phyloP scores from a whole-genome alignment of 2,329 filamentous ascomycete species.

The Xylaria sp. region DNA sequence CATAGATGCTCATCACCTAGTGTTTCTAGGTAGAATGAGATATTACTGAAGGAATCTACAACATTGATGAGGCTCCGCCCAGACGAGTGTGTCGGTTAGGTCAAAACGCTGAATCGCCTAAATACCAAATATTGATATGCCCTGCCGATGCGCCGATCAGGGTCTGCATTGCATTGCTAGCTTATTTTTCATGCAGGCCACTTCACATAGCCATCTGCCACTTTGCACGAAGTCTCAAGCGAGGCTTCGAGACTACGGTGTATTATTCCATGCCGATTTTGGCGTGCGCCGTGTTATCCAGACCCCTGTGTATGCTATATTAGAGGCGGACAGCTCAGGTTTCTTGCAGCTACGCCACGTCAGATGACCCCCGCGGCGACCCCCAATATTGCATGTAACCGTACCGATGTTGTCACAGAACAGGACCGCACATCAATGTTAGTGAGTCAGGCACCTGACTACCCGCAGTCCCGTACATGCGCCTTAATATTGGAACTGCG shows the following conservation, averaged over 20 bases:
- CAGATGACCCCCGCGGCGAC: neutral
- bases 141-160: neutral
- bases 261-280: neutral
- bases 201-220: too few species aligned
- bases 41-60: neutral
- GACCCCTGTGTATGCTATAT: neutral
- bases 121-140: neutral
- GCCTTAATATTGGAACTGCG: too few species aligned
- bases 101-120: neutral
- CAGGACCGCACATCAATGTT: neutral
- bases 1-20: neutral
- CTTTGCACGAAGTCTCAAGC: too few species aligned
- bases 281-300: neutral
- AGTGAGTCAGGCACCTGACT: too few species aligned
- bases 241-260: neutral
- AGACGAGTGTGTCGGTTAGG: neutral
- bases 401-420: too few species aligned
- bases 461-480: too few species aligned
- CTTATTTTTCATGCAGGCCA: too few species aligned
- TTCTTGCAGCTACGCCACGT: slow-evolving; percentile 4
- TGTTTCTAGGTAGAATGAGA: neutral
- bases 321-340: neutral
- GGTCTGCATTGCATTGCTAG: neutral
- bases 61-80: neutral
- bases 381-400: neutral